Base-by-base conservation (phyloP, 305 asterid species). In the Ilex paraguariensis region DNA sequence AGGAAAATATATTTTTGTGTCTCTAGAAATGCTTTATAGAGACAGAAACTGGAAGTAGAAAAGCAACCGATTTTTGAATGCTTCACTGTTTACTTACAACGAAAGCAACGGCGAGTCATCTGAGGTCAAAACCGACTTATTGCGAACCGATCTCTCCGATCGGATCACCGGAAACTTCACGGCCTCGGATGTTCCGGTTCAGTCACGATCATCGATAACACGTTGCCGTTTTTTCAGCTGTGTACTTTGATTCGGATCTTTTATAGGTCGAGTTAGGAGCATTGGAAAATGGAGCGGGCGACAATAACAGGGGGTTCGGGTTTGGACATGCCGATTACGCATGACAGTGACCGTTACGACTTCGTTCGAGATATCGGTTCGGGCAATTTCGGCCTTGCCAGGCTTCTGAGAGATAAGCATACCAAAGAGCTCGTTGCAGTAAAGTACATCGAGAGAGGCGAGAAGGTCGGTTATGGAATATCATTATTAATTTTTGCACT, bases 341-440 rank as follows among this genome's bases (percentile, higher is more conserved):
- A 90, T 82, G 94, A 90, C 56, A 87, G 91, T 59, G 94, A 87
- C 77, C 83, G 97, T 28, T 90, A 87, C 74, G 97, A 90, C 72
- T 69, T 90, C 36, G 92, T 90, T 9, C 81, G 74, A 31, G 95
- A 90, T 68, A 85, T 87, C 73, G 97, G 97, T 60, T 72, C 95
- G 59, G 97, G 97, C 63, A 90, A 90, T 59, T 90, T 87, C 70
- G 95, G 94, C 1, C 87, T 90, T 11, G 95, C 97, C 39, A 84
- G 94, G 49, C 82, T 87, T 70, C 79, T 87, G 95, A 87, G 81
- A 60, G 95, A 90, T 66, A 90, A 85, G 79, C 95, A 80, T 73
- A 87, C 95, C 2, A 90, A 73, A 16, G 95, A 85, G 75, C 86
- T 82, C 12, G 82, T 90, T 67, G 97, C 97, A 31, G 95, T 90